Evolutionary conservation across 225 moss, liverwort and hornwort species (phyloP).

Genomic region (Marchantia paleacea): DNA sequence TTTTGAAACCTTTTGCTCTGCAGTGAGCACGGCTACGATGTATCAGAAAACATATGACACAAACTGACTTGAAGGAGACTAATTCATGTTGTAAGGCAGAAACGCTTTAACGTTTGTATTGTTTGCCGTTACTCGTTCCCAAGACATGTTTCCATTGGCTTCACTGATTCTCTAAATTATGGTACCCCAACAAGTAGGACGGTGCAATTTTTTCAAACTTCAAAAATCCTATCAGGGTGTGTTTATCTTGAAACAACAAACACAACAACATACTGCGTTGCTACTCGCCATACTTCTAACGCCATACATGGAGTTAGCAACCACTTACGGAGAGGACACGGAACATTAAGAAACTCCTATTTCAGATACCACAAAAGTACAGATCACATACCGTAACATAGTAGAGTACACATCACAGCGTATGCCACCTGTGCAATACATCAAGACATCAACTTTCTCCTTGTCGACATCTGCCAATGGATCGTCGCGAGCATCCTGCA

Average conservation of each 20-base stretch:
- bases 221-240: too few relatives aligned
- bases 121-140: not conserved
- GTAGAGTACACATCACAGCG: constrained; percentile 98
- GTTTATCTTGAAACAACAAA: too few relatives aligned
- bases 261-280: too few relatives aligned
- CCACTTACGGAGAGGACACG: not conserved
- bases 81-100: not conserved
- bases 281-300: too few relatives aligned
- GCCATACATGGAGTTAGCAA: not conserved
- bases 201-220: too few relatives aligned
- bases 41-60: not conserved
- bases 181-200: too few relatives aligned
- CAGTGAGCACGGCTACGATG: not conserved
- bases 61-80: not conserved
- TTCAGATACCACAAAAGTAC: not conserved
- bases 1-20: constrained; percentile 83
- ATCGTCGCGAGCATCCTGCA: constrained; percentile 60
- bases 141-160: not conserved
- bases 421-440: constrained; percentile 99
- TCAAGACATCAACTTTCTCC: constrained; percentile 82
- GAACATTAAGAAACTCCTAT: not conserved
- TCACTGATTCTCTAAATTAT: not conserved
- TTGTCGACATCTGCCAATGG: constrained; percentile 84
- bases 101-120: not conserved
- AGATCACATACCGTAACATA: constrained; percentile 68